A percentile compares a stretch with the other conserved stretches of the same genome.
Conservation (phyloP, 495 filamentous ascomycete species). For the Aspergillus incahuasiensis region DNA sequence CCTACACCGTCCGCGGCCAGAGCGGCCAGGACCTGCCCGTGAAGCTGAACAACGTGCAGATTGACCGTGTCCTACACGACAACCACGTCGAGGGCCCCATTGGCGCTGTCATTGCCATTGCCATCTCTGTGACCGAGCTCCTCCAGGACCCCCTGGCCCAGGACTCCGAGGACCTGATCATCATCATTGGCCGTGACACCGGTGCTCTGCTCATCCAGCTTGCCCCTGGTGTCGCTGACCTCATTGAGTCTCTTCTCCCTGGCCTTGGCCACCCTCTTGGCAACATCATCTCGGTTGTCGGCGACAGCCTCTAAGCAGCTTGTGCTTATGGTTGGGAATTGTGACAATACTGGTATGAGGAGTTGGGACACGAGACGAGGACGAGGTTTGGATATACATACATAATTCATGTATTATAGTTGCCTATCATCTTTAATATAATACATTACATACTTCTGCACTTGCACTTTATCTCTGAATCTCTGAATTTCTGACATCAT, state of each 20-base stretch:
- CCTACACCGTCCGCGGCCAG: background rate
- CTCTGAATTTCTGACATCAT: no score
- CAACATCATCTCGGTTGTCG: slow-evolving; percentile 4
- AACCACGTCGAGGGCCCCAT: slow-evolving; percentile 2
- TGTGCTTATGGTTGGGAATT: background rate
- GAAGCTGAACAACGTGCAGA: background rate
- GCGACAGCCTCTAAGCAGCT: slow-evolving; percentile 12
- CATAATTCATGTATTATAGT: slow-evolving; percentile 14
- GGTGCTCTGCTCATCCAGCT: slow-evolving; percentile 17
- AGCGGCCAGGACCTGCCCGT: background rate
- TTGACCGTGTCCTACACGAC: background rate
- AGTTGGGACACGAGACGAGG: background rate
- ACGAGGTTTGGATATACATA: slow-evolving; percentile 6
- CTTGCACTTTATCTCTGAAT: background rate
- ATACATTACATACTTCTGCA: background rate
- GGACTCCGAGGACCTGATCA: slow-evolving; percentile 17
- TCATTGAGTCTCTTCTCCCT: slow-evolving; percentile 18
- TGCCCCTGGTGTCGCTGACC: slow-evolving; percentile 15
- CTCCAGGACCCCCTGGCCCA: slow-evolving; percentile 14
- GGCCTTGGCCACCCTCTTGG: slow-evolving; percentile 14
- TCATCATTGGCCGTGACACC: slow-evolving; percentile 16
- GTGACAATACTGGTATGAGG: background rate
- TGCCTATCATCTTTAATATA: slow-evolving; percentile 9
- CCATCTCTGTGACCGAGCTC: slow-evolving; percentile 14
- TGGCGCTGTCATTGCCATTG: slow-evolving; percentile 6